Evolutionary conservation across 768 basidiomycete species (phyloP), one percentile per base, ranked within the genome.

Genomic region (Hericium erinaceus): DNA sequence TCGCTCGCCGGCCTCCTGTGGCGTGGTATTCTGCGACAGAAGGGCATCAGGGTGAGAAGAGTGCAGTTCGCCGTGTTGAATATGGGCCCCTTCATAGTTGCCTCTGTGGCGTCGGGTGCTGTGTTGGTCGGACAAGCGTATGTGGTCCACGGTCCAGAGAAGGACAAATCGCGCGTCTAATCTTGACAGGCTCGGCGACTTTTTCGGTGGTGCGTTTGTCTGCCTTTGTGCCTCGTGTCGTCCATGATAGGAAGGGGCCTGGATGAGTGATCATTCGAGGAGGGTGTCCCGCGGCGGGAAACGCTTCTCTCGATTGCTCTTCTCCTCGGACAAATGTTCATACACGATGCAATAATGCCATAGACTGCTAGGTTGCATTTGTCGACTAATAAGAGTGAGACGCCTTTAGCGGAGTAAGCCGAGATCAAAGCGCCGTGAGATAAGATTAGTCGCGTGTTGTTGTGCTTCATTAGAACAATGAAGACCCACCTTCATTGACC

Each of bases 1-100:
- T 91, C 88, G 56, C 80, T 97, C 15, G 93, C 92, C 0, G 94
- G 94, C 0, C 72, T 98, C 46, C 75, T 97, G 15, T 98, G 95
- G 94, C 72, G 76, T 20, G 67, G 74, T 15, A 92, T 95, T 56
- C 72, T 95, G 55, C 65, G 67, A 58, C 85, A 89, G 68, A 95
- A 92, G 69, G 80, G 77, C 1, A 84, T 92, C 48, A 61, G 64
- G 3, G 77, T 97, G 16, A 75, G 63, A 28, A 83, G 83, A 62
- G 56, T 65, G 58, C 75, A 80, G 38, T 97, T 97, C 72, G 83
- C 87, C 0, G 72, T 73, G 56, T 84, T 89, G 81, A 94, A 94
- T 65, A 59, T 87, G 5, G 87, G 89, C 0, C 66, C 92, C 54
- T 56, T 83, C 12, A 73, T 78, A 4, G 85, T 90, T 73, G 87